Evolutionary conservation across 2,329 filamentous ascomycete species (phyloP).

Genomic region (Calonectria fujianensis): DNA sequence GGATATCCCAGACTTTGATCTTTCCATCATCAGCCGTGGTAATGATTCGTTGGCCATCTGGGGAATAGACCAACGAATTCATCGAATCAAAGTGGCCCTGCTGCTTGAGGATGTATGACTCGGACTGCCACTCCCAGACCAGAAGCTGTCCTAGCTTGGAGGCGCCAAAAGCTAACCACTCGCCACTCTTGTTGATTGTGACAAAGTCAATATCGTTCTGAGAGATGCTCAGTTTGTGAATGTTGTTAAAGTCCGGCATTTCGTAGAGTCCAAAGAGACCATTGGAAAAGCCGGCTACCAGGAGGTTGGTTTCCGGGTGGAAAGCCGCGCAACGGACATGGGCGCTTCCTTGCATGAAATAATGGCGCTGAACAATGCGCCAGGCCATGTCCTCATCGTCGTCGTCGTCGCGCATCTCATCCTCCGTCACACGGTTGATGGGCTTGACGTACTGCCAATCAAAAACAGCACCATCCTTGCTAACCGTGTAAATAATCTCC

Average conservation of each 20-base stretch:
- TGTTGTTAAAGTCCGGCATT: constrained; percentile 95
- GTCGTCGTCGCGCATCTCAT: constrained; percentile 77
- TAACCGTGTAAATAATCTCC: constrained; percentile 96
- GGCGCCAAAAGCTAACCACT: constrained; percentile 98
- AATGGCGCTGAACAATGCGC: constrained; percentile 93
- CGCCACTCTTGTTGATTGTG: constrained; percentile 93
- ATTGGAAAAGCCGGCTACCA: constrained; percentile 97
- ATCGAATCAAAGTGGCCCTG: constrained; percentile 98
- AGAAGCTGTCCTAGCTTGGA: constrained; percentile 96
- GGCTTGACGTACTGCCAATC: constrained; percentile 89
- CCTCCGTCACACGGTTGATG: constrained; percentile 72
- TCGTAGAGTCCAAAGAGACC: constrained; percentile 96
- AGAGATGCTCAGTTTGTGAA: constrained; percentile 94
- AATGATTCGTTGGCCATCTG: constrained; percentile 93
- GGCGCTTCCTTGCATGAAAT: constrained; percentile 93
- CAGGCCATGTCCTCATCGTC: constrained; percentile 81
- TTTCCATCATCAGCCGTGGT: constrained; percentile 98
- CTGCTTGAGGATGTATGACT: constrained; percentile 98
- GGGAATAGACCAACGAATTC: constrained; percentile 94
- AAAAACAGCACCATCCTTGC: constrained; percentile 97
- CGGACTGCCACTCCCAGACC: constrained; percentile 99
- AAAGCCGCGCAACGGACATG: constrained; percentile 93
- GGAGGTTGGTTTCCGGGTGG: constrained; percentile 88
- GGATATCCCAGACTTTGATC: constrained; percentile 98
- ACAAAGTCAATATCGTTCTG: constrained; percentile 98